A percentile compares a stretch with the other conserved stretches of the same genome.
These are phyloP conservation scores for Nigrograna mackinnonii DNA, from an alignment of 2,329 filamentous ascomycete genomes.

Conservation along the genomic window DNA sequence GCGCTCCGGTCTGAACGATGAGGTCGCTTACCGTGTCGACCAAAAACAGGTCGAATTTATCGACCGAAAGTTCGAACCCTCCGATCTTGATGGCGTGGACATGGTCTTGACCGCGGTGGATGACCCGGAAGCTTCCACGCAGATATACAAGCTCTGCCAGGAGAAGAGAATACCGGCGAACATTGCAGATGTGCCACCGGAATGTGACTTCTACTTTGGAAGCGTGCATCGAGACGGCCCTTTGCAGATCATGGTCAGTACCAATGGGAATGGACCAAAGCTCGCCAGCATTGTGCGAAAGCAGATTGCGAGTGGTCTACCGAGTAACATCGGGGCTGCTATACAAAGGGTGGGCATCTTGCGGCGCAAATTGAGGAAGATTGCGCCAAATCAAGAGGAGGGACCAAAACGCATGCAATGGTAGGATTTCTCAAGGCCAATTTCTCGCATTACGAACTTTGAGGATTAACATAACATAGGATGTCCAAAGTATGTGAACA, in stretches of 20 bases:
- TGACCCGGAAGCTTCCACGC: conserved; percentile 85
- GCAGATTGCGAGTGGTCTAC: conserved; percentile 77
- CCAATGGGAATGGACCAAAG: conserved; percentile 93
- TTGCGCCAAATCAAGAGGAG: conserved; percentile 73
- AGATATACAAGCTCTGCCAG: conserved; percentile 94
- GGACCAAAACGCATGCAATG: conserved; percentile 90
- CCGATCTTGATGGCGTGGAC: conserved; percentile 78
- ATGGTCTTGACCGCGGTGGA: conserved; percentile 96
- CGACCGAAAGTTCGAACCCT: conserved; percentile 81
- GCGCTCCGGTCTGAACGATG: conserved; percentile 76
- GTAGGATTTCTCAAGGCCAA: conserved; percentile 54
- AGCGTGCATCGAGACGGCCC: conserved; percentile 94
- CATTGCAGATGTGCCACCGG: conserved; percentile 93
- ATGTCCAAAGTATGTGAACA: conserved; percentile 91
- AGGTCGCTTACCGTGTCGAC: conserved; percentile 81
- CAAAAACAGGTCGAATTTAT: conserved; percentile 77
- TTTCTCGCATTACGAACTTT: conserved; percentile 18
- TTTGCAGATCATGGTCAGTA: conserved; percentile 97
- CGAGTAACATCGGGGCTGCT: conserved; percentile 79
- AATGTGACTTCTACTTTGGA: conserved; percentile 99
- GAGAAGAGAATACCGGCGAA: conserved; percentile 83
- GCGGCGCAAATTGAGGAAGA: conserved; percentile 74
- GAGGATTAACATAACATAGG: conserved; percentile 61
- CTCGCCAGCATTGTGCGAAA: conserved; percentile 84
- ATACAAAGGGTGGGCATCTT: conserved; percentile 83